Conservation (phyloP, 140 eudicot species). For the Flaveria floridana region DNA sequence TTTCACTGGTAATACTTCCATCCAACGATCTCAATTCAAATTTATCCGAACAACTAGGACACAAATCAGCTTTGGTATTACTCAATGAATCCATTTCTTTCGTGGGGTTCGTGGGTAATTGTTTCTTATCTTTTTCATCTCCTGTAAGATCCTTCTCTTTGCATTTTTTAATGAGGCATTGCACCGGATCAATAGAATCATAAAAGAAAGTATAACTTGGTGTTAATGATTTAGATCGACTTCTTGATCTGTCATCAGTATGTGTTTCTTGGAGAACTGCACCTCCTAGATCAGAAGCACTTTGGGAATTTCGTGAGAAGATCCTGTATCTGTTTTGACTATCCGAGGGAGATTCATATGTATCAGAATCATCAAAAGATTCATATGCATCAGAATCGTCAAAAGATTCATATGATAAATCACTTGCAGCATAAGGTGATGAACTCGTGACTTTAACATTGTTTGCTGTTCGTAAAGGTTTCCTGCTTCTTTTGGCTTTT, state of each 20-base stretch:
- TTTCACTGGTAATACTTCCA: constrained; percentile 43
- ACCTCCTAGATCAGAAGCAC: constrained; percentile 36
- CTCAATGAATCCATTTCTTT: constrained; percentile 22
- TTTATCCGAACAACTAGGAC: constrained; percentile 38
- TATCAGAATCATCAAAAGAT: constrained; percentile 23
- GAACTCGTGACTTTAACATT: neutral
- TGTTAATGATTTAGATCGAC: constrained; percentile 33
- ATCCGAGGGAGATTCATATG: neutral
- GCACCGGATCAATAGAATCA: neutral
- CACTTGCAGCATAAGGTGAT: constrained; percentile 17
- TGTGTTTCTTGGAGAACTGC: constrained; percentile 23
- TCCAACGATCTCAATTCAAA: constrained; percentile 44
- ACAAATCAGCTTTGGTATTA: constrained; percentile 27
- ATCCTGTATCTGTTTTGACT: constrained; percentile 16
- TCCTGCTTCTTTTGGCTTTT: constrained; percentile 26
- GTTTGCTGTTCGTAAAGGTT: constrained; percentile 5
- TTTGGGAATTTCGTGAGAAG: constrained; percentile 37
- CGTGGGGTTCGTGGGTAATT: neutral
- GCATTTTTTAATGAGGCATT: neutral
- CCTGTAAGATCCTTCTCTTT: neutral
- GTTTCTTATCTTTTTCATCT: constrained; percentile 26
- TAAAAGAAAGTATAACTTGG: constrained; percentile 26
- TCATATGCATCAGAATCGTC: constrained; percentile 12
- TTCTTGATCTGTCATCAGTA: constrained; percentile 28
- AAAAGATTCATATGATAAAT: constrained; percentile 18